Percentiles rank a stretch among this genome's conserved stretches.
Evolutionary conservation across 495 filamentous ascomycete species (phyloP).

Genomic region (Aeminium ludgeri): DNA sequence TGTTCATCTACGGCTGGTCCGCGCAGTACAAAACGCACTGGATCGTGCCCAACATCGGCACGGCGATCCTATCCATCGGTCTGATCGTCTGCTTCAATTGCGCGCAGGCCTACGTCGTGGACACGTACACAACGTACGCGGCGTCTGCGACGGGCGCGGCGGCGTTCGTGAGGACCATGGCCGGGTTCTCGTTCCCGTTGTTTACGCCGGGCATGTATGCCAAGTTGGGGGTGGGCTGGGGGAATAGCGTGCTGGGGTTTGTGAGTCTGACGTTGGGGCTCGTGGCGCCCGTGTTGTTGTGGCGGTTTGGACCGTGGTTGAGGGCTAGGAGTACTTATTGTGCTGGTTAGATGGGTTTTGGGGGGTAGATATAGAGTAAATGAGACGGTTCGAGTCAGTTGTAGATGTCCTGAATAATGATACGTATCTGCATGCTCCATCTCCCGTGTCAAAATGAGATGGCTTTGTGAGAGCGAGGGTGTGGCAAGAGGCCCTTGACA

Average conservation of each 20-base stretch:
- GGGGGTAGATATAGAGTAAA: not conserved
- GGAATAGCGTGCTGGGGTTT: slow-evolving; percentile 9
- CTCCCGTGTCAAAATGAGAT: too few relatives aligned
- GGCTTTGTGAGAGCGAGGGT: too few relatives aligned
- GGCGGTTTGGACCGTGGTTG: slow-evolving; percentile 3
- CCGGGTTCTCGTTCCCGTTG: slow-evolving; percentile 53
- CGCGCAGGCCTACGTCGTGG: slow-evolving; percentile 48
- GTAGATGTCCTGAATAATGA: too few relatives aligned
- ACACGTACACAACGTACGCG: slow-evolving; percentile 50
- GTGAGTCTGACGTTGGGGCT: not conserved
- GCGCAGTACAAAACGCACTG: slow-evolving; percentile 3
- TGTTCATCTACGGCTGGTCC: slow-evolving; percentile 10
- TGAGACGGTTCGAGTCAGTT: too few relatives aligned
- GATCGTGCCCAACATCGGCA: slow-evolving; percentile 11
- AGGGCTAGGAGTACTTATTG: slow-evolving; percentile 2
- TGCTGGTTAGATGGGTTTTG: slow-evolving; percentile 10
- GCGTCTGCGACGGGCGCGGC: slow-evolving; percentile 48
- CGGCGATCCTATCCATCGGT: slow-evolving; percentile 20
- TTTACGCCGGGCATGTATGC: slow-evolving; percentile 49
- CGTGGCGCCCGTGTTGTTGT: slow-evolving; percentile 4
- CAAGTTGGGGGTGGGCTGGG: slow-evolving; percentile 7
- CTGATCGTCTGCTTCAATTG: slow-evolving; percentile 42
- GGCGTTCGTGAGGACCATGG: slow-evolving; percentile 41
- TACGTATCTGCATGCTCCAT: too few relatives aligned
- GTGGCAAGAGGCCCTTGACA: too few relatives aligned